Base-by-base conservation (phyloP, 2,329 filamentous ascomycete genomes). In the Rhynchosporium secalis region DNA sequence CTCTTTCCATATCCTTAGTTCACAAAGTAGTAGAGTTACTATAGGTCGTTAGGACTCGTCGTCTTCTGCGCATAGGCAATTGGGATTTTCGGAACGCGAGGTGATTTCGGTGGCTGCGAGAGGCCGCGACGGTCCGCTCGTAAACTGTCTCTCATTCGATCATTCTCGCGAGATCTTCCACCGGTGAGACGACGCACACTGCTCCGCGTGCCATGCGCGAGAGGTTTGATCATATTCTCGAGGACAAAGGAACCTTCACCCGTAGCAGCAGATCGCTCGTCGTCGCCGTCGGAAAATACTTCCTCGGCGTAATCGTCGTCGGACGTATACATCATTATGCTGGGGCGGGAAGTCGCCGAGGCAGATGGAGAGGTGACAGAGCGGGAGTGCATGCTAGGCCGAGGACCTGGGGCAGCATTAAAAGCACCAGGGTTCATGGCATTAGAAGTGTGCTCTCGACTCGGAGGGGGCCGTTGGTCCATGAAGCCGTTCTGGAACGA, bases 401-500 rank as follows among this genome's bases (percentile, higher is more conserved):
- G 81, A 7, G 76, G 75, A 9, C 73, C 71, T 15, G 76, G 71
- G 13, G 76, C 73, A n/a, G 70, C 49, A 3, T 77, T 81, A 76
- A 88, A 82, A 31, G 84, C 84, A 7, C 80, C 85, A 0, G 86
- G 85, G 60, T 81, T 86, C 85, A 88, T 86, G 2, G 83, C 80
- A 67, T 87, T 86, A 45, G 66, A 77, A 67, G 82, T 85, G 28
- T 81, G 80, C 13, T 86, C 86, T 26, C 86, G 85, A 12, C 83
- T 82, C 74, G 83, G 81, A 51, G 77, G 77, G 1, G 88, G 79
- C 33, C 84, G 81, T 52, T 80, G 81, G 71, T 97, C 94, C 1
- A 87, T 85, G 70, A 97, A 94, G 4, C 91, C 91, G 71, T 93
- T 96, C 69, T 96, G 92, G 75, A 98, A 95, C 0, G 88, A 90